Conservation (phyloP, 495 filamentous ascomycete species). For the Talaromyces liani region DNA sequence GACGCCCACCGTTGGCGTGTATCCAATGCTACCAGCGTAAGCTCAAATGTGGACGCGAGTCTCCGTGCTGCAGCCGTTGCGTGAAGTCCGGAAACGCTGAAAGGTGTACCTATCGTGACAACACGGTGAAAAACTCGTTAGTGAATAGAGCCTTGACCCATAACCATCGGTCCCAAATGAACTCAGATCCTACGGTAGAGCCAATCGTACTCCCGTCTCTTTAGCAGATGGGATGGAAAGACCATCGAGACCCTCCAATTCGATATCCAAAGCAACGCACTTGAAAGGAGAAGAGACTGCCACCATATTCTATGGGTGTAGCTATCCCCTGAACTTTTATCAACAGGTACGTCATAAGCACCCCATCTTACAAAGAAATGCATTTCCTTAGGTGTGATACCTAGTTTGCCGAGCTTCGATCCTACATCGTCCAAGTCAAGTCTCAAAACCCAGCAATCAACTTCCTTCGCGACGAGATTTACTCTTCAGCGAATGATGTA, state of each 20-base stretch:
- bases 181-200: background rate
- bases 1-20: constrained; percentile 6
- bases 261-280: constrained; percentile 9
- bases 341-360: constrained; percentile 9
- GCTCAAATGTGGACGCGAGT: constrained; percentile 5
- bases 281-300: constrained; percentile 11
- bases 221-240: constrained; percentile 2
- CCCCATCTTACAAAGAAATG: background rate
- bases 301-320: constrained; percentile 13
- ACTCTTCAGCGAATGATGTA: constrained; percentile 7
- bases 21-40: constrained; percentile 6
- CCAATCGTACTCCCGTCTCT: constrained; percentile 4
- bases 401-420: constrained; percentile 12
- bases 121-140: background rate
- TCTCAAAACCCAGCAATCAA: constrained; percentile 11
- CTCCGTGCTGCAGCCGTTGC: constrained; percentile 5
- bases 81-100: constrained; percentile 10
- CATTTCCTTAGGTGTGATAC: constrained; percentile 5
- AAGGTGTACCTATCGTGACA: constrained; percentile 10
- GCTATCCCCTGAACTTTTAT: constrained; percentile 12
- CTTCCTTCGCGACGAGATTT: constrained; percentile 10
- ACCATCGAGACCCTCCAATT: constrained; percentile 1
- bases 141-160: background rate
- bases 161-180: background rate
- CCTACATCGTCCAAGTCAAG: constrained; percentile 10